Base-by-base conservation (phyloP, 2,329 filamentous ascomycete species). In the Graphilbum ipis-grandicollis region DNA sequence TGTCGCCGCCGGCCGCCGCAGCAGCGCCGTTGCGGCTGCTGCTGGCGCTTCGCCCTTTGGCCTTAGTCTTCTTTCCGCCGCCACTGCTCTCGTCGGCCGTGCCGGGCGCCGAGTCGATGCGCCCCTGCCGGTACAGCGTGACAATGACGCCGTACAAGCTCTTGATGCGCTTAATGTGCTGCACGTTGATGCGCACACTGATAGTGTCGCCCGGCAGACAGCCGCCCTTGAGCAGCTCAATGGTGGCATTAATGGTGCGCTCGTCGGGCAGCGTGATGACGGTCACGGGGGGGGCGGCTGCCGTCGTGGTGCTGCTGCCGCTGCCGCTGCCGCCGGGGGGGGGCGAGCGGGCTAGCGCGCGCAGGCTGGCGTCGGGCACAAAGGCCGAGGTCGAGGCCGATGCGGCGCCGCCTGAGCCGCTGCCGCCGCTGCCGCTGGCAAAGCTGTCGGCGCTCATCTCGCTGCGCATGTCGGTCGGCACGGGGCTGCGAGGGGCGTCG, bases 61-160 rank as follows among this genome's bases (percentile, higher is more conserved):
- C n/a, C n/a, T n/a, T n/a, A n/a, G n/a, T n/a, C n/a, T n/a, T n/a
- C n/a, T n/a, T n/a, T n/a, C n/a, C n/a, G n/a, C n/a, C n/a, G n/a
- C n/a, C n/a, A n/a, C n/a, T n/a, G n/a, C n/a, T n/a, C 17, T 35
- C n/a, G 9, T 36, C 34, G n/a, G 37, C n/a, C n/a, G n/a, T n/a
- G n/a, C n/a, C n/a, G 5, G 74, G 74, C 7, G 71, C 60, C 49
- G 85, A 80, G 52, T 98, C 88, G 33, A 96, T 88, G 41, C 84
- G 75, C 19, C 85, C 85, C 54, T 93, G 82, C 32, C 90, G 75
- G 53, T 92, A 94, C 9, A 98, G 62, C 2, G 90, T 96, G 33
- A 93, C 74, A 42, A 96, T 90, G 34, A 96, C 79, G 8, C 90
- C 88, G 47, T 88, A 81, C 58, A 93, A 68, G 52, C 85, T 96